phyloP scores from a whole-genome alignment of 2,329 filamentous ascomycete genomes.

The Stagonosporopsis cucurbitacearum region DNA sequence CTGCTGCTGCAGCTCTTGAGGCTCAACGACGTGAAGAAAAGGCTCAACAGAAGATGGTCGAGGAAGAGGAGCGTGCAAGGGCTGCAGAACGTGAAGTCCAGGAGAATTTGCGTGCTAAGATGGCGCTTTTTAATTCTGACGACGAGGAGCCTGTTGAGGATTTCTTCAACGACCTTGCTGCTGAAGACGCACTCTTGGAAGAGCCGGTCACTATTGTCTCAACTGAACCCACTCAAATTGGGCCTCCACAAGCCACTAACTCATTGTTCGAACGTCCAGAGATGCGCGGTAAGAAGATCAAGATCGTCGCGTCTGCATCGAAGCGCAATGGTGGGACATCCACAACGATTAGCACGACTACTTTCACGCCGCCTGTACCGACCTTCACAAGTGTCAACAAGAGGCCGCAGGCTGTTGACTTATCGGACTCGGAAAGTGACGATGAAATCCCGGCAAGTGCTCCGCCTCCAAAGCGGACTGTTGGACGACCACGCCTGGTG shows the following conservation, averaged over 20 bases:
- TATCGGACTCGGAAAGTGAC: slow-evolving; percentile 41
- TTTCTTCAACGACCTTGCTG: slow-evolving; percentile 36
- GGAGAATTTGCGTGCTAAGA: slow-evolving; percentile 45
- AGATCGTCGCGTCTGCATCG: slow-evolving; percentile 36
- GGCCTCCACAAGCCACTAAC: slow-evolving; percentile 30
- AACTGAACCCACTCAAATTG: slow-evolving; percentile 12
- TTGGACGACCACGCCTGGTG: slow-evolving; percentile 29
- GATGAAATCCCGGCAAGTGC: slow-evolving; percentile 44
- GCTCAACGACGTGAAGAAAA: slow-evolving; percentile 30
- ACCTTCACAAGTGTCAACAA: slow-evolving; percentile 31
- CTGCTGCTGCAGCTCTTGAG: slow-evolving; percentile 35
- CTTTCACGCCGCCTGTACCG: slow-evolving; percentile 18
- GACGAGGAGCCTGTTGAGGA: slow-evolving; percentile 34
- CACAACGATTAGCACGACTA: slow-evolving; percentile 23
- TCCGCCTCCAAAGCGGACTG: slow-evolving; percentile 26
- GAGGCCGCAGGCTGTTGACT: slow-evolving; percentile 21
- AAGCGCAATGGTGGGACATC: slow-evolving; percentile 25
- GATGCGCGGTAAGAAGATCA: slow-evolving; percentile 47
- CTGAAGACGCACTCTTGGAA: slow-evolving; percentile 25
- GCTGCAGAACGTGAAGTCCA: slow-evolving; percentile 40
- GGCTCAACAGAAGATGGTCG: slow-evolving; percentile 1
- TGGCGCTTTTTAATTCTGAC: slow-evolving; percentile 42
- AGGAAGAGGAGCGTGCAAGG: slow-evolving; percentile 25
- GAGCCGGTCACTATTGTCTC: background rate
- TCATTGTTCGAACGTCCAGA: slow-evolving; percentile 39